Evolutionary conservation across 2,329 filamentous ascomycete species (phyloP).

Genomic region (Calonectria pteridis): DNA sequence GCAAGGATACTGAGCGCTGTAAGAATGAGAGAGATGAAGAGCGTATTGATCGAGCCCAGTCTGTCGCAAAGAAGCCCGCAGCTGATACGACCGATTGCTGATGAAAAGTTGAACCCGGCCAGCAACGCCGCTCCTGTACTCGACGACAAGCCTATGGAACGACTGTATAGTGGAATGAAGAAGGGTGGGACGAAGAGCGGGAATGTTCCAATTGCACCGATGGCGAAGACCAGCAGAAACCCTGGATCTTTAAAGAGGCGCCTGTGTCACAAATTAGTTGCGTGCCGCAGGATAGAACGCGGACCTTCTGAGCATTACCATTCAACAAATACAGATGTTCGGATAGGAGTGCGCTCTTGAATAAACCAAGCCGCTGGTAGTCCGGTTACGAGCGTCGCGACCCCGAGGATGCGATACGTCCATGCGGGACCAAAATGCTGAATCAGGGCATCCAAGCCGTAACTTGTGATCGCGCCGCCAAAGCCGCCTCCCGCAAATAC

Average conservation of each 20-base stretch:
- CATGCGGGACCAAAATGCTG: slow-evolving; percentile 59
- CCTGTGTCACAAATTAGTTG: slow-evolving; percentile 46
- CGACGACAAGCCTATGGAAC: slow-evolving; percentile 66
- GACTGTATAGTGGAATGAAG: slow-evolving; percentile 69
- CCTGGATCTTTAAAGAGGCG: slow-evolving; percentile 63
- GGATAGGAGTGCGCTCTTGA: slow-evolving; percentile 54
- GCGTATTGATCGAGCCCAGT: slow-evolving; percentile 67
- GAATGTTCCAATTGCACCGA: slow-evolving; percentile 68
- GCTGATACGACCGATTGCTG: slow-evolving; percentile 67
- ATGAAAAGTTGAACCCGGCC: slow-evolving; percentile 72
- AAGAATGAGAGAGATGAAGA: slow-evolving; percentile 63
- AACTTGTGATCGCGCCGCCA: slow-evolving; percentile 65
- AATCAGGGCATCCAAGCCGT: slow-evolving; percentile 63
- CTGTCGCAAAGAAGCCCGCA: slow-evolving; percentile 67
- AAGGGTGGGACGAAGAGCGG: slow-evolving; percentile 72
- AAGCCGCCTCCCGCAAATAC: slow-evolving; percentile 67
- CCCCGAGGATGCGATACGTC: slow-evolving; percentile 65
- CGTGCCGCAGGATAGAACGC: not conserved
- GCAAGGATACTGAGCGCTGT: slow-evolving; percentile 70
- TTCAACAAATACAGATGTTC: slow-evolving; percentile 56
- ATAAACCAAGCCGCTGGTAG: slow-evolving; percentile 68
- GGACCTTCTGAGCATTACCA: slow-evolving; percentile 51
- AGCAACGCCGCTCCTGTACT: slow-evolving; percentile 68
- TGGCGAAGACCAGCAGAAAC: slow-evolving; percentile 66
- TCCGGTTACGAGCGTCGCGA: slow-evolving; percentile 65